These are phyloP conservation scores for Centrapalus pauciflorus DNA, from an alignment of 129 eudicot species.

Conservation along the genomic window DNA sequence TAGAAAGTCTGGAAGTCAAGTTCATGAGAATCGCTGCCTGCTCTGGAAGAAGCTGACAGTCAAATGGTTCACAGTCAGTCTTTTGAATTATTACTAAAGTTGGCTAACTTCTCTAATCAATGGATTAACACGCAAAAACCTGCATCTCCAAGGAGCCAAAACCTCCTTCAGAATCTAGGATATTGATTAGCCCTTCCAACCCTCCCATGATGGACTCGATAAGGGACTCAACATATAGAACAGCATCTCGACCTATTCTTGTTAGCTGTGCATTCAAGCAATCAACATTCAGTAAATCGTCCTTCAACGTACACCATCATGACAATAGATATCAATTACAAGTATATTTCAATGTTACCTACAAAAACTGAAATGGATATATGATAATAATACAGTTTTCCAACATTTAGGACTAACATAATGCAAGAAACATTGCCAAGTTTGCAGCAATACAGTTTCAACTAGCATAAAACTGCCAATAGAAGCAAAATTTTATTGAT, in stretches of 20 bases:
- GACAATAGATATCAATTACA: too few relatives aligned
- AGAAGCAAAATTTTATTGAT: conserved; percentile 4
- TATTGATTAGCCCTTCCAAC: conserved; percentile 90
- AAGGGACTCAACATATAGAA: conserved; percentile 93
- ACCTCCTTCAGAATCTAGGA: conserved; percentile 99
- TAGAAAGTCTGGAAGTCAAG: conserved; percentile 66
- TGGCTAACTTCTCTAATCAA: background rate
- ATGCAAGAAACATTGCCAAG: background rate
- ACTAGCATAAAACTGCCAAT: conserved; percentile 1
- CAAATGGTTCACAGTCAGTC: conserved; percentile 21
- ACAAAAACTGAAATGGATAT: too few relatives aligned
- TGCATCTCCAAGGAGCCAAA: conserved; percentile 98
- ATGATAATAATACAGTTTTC: too few relatives aligned
- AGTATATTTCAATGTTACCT: too few relatives aligned
- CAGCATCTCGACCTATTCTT: conserved; percentile 96
- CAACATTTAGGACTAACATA: background rate
- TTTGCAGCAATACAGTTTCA: background rate
- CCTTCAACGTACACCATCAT: too few relatives aligned
- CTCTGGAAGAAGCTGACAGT: conserved; percentile 88
- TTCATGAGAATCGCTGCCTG: conserved; percentile 96
- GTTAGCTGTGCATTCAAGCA: conserved; percentile 63
- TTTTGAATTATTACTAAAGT: conserved; percentile 2
- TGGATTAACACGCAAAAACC: conserved; percentile 44
- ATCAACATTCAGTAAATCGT: conserved; percentile 8
- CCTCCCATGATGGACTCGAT: conserved; percentile 99